Evolutionary conservation across 1,284 basidiomycete genomes (phyloP).

Genomic region (Boletus albobrunnescens): DNA sequence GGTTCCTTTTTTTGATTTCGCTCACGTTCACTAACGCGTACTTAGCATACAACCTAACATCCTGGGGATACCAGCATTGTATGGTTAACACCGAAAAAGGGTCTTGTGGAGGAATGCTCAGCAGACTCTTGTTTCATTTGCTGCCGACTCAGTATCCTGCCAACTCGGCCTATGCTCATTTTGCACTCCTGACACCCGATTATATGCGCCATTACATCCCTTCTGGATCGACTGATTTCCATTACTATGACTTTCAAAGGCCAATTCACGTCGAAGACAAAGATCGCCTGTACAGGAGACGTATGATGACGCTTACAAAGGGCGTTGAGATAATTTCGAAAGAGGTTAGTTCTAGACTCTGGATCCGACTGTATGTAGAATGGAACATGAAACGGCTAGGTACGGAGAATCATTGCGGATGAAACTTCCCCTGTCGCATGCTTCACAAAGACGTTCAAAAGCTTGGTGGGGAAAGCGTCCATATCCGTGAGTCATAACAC

Average conservation of each 20-base stretch:
- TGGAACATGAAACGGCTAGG: conserved; percentile 7
- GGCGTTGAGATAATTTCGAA: neutral
- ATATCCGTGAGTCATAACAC: conserved; percentile 33
- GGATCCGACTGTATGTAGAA: neutral
- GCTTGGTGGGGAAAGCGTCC: conserved; percentile 18
- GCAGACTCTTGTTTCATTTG: conserved; percentile 66
- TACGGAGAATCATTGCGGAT: conserved; percentile 10
- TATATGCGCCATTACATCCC: conserved; percentile 25
- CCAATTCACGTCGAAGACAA: conserved; percentile 5
- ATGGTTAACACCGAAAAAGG: conserved; percentile 61
- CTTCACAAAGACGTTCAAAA: conserved; percentile 12
- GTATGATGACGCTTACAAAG: conserved; percentile 21
- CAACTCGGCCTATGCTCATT: conserved; percentile 57
- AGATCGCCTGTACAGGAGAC: conserved; percentile 15
- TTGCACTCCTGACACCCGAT: conserved; percentile 58
- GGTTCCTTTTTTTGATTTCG: conserved; percentile 19
- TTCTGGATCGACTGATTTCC: conserved; percentile 10
- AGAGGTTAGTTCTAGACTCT: conserved; percentile 18
- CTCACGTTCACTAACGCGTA: neutral
- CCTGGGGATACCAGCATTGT: conserved; percentile 74
- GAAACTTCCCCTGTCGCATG: conserved; percentile 7
- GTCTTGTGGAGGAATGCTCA: conserved; percentile 68
- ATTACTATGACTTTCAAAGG: conserved; percentile 25
- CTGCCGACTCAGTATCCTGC: conserved; percentile 66
- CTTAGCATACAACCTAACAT: conserved; percentile 65